Base-by-base conservation (phyloP, 1,139 yeast genomes). In the Sugiyamaella paludigena region DNA sequence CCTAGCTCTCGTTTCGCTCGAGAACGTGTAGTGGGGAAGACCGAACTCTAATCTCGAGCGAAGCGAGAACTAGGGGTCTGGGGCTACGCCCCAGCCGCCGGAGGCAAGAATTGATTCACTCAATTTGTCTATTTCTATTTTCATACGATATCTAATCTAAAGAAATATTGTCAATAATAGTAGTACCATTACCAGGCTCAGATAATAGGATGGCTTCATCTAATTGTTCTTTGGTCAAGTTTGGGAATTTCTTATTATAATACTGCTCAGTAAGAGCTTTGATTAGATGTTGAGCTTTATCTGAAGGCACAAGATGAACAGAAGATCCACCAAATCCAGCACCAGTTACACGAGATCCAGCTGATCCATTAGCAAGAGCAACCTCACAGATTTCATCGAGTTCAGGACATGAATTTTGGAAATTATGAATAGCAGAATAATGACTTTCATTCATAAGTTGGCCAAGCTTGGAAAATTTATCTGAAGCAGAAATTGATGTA, bases 321-420 rank as follows among this genome's bases (percentile, higher is more conserved):
- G 84, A 74, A 32, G 84, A 81, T 8, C 91, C 91, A 38, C 91
- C 91, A 76, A 83, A 84, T 8, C 89, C 91, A n/a, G 91, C 89
- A 36, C 91, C 91, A 7, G 91, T 84, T 34, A 83, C 77, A 55
- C 91, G 74, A 3, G 87, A 79, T 26, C 89, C 89, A 52, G 68
- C 73, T 1, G 87, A 72, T 4, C 89, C 89, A 53, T 77, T 73
- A 3, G 60, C 63, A 26, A 72, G 65, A 2, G 87, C 87, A 55
- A 83, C 75, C 10, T 58, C 50, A 62, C 84, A 79, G 34, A 84
- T 67, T 8, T 67, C 67, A 50, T 79, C 81, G 49, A 79, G 75
- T 55, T 75, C 81, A 12, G 72, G 73, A 52, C 77, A 76, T 2
- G 87, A 80, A 50, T 84, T 79, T 50, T 80, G 76, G 65, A 75